Evolutionary conservation across 2,329 filamentous ascomycete genomes (phyloP).

Genomic region (Neopestalotiopsis sp.): DNA sequence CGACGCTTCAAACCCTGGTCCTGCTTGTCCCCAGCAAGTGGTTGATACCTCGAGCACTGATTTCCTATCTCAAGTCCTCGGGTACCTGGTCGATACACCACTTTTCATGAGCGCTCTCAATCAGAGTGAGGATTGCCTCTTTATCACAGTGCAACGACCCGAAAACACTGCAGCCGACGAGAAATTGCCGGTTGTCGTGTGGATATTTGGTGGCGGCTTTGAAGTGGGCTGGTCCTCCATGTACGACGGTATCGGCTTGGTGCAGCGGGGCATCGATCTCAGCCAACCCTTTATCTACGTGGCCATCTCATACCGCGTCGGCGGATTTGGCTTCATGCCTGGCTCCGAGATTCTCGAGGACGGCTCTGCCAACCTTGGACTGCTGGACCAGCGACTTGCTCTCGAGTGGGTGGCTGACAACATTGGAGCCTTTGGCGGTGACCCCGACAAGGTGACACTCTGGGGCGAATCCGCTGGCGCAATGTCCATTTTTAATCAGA

Average conservation of each 20-base stretch:
- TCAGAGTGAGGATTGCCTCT: constrained; percentile 69
- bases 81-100: constrained; percentile 57
- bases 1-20: constrained; percentile 61
- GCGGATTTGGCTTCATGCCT: constrained; percentile 75
- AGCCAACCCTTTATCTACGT: constrained; percentile 76
- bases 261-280: constrained; percentile 49
- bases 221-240: constrained; percentile 51
- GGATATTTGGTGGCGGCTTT: constrained; percentile 75
- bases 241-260: constrained; percentile 57
- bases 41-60: constrained; percentile 48
- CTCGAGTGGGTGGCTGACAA: constrained; percentile 81
- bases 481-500: constrained; percentile 79
- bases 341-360: constrained; percentile 72
- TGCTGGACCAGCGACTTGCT: constrained; percentile 74
- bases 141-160: constrained; percentile 64
- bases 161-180: constrained; percentile 56
- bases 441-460: constrained; percentile 75
- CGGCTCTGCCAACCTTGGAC: constrained; percentile 72
- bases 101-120: constrained; percentile 61
- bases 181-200: constrained; percentile 72
- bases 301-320: constrained; percentile 78
- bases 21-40: constrained; percentile 75
- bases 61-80: constrained; percentile 46
- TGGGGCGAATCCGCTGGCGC: constrained; percentile 77
- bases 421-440: constrained; percentile 78